Base-by-base conservation (phyloP, 192 early-diverging fungal genomes). In the Umbelopsis isabellina region DNA sequence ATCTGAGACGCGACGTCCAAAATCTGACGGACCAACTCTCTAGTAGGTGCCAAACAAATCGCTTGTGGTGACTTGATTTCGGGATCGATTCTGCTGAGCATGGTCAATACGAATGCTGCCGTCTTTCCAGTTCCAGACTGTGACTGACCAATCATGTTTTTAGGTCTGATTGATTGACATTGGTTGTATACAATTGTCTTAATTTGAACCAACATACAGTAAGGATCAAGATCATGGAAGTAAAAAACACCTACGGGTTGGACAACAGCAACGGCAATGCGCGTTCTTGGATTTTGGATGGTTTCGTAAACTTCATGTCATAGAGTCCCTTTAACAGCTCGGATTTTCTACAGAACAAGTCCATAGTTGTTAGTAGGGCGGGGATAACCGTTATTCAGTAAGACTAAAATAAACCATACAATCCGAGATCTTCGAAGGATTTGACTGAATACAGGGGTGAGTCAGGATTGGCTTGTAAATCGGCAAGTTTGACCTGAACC, bases 101-200 rank as follows among this genome's bases (percentile, higher is more conserved):
- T 97, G 0, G 94, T 93, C 58, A 99, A 84, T 1, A 89, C 91
- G 79, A 99, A 99, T 5, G 96, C 95, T 1, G 97, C 97, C 11
- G 97, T 98, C 80, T 99, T 99, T 21, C 68, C 97, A 2, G 97
- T 99, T 69, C 97, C 97, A 13, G 95, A 95, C 79, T 98, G 96
- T 68, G 96, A 97, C 82, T 99, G 97, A 0, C 95, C 97, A 75
- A 99, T 97, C 94, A 99, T 92, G 77, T 99, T 98, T 73, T 83
- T 87, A 4, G 96, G 89, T 18, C 86, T 87, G 73, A 30, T 30
- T 2, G 27, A 30, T 30, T 30, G 27, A 30, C 27, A 30, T 30
- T 58, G 20, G 4, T 23, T 22, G 53, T 37, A 35, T 7, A 46
- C 10, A 33, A 50, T 35, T 22, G 70, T 13, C 53, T 68, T 12